Conservation (phyloP, 176 grass and related monocot species). For the Saccharum spontaneum region DNA sequence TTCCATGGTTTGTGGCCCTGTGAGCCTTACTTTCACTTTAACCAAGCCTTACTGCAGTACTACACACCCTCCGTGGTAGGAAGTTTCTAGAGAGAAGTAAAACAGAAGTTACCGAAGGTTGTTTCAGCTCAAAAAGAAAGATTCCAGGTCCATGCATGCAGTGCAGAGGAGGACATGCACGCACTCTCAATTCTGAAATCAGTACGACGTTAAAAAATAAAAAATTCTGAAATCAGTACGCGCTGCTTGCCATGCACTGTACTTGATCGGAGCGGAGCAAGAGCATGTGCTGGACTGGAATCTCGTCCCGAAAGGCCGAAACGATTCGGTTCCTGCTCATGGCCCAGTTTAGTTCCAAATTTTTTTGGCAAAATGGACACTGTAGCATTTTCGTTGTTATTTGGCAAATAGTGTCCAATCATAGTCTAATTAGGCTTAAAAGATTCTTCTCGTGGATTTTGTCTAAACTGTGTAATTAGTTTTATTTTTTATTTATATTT, state of each 20-base stretch:
- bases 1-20: neutral
- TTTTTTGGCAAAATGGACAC: too few species aligned
- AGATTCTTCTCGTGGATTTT: too few species aligned
- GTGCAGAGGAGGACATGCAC: neutral
- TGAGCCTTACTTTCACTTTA: neutral
- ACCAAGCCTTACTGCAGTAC: neutral
- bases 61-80: neutral
- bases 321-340: neutral
- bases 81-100: neutral
- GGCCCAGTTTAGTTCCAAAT: too few species aligned
- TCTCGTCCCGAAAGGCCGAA: neutral
- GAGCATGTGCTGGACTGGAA: neutral
- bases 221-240: neutral
- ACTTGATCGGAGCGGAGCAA: neutral
- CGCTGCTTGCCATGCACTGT: neutral
- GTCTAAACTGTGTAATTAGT: too few species aligned
- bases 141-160: neutral
- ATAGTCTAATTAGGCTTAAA: too few species aligned
- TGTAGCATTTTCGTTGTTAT: too few species aligned
- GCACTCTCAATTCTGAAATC: neutral
- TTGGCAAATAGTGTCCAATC: too few species aligned
- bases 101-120: neutral
- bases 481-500: too few species aligned
- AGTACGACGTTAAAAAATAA: neutral
- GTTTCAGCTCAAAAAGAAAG: neutral